Evolutionary conservation across 2,329 filamentous ascomycete species (phyloP).

Genomic region (Neopestalotiopsis sp.): DNA sequence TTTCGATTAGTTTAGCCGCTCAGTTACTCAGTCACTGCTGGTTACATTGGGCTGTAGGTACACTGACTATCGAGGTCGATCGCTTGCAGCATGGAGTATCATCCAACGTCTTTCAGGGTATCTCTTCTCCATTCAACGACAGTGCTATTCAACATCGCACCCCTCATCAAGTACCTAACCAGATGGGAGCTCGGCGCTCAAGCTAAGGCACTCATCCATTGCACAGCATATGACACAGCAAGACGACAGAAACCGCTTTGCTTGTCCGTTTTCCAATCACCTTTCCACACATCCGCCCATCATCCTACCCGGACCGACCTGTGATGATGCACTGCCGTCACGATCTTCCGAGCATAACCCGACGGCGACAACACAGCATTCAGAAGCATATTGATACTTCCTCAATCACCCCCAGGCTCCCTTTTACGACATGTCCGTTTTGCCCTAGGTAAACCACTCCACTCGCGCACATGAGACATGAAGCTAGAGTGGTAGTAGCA

Average conservation of each 20-base stretch:
- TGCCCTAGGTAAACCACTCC: neutral
- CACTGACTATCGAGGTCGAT: neutral
- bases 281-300: neutral
- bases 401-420: too few relatives aligned
- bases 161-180: neutral
- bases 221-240: neutral
- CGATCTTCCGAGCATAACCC: neutral
- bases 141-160: too few relatives aligned
- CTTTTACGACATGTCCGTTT: conserved; percentile 9
- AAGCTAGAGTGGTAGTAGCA: neutral
- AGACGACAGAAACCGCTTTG: neutral
- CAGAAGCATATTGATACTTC: neutral
- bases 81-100: neutral
- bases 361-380: neutral
- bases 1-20: too few relatives aligned
- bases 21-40: neutral
- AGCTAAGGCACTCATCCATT: neutral
- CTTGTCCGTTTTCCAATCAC: too few relatives aligned
- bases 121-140: neutral
- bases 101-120: neutral
- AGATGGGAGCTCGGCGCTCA: neutral
- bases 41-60: neutral
- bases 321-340: neutral
- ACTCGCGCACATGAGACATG: conserved; percentile 3
- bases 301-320: neutral